Percentiles rank a stretch among this genome's conserved stretches.
phyloP scores from a whole-genome alignment of 208 protist species.

The Trichomonas tenax region DNA sequence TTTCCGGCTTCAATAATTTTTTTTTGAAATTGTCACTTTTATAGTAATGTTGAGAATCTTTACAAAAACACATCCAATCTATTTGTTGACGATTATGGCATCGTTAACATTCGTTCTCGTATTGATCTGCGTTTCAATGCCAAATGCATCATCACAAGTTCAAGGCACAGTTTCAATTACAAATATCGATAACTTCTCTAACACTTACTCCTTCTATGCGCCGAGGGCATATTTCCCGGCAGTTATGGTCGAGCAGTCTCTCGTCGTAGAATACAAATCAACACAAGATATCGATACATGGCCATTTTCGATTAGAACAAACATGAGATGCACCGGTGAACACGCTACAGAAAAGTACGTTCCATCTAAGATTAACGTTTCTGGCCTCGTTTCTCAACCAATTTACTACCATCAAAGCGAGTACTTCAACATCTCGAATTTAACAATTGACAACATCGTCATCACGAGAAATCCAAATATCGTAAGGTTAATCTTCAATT shows the following conservation, averaged over 20 bases:
- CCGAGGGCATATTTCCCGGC: neutral
- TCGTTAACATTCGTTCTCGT: neutral
- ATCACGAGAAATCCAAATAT: neutral
- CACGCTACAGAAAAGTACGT: neutral
- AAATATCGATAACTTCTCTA: neutral
- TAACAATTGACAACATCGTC: neutral
- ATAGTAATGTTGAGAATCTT: neutral
- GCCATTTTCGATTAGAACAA: neutral
- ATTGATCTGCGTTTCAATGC: neutral
- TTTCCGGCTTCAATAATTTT: too few species aligned
- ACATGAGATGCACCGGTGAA: neutral
- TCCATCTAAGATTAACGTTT: neutral
- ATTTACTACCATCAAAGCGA: neutral
- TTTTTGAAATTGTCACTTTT: too few species aligned
- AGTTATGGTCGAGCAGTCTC: neutral
- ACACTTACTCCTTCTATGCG: neutral
- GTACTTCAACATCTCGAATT: neutral
- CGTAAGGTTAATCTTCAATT: neutral
- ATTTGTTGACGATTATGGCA: neutral
- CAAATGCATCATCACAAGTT: neutral
- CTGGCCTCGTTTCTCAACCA: neutral
- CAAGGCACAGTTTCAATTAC: neutral
- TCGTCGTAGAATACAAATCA: neutral
- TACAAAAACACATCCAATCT: neutral
- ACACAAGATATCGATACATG: neutral